phyloP scores from a whole-genome alignment of 2,329 filamentous ascomycete genomes.

The Albifimbria verrucaria region DNA sequence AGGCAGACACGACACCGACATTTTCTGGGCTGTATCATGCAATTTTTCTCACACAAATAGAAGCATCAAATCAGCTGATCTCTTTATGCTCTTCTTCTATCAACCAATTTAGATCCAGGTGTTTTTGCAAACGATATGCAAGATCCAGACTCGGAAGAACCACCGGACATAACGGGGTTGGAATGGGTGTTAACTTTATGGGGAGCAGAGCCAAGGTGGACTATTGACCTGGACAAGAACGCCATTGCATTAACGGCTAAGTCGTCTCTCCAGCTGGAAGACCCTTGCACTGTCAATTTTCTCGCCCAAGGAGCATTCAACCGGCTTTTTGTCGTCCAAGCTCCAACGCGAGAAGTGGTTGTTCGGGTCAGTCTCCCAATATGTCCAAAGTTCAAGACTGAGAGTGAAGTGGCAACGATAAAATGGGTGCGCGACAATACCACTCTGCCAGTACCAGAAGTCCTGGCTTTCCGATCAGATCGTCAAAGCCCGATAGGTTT shows the following conservation, averaged over 20 bases:
- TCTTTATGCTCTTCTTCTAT: neutral
- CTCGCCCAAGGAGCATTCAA: conserved; percentile 18
- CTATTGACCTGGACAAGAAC: conserved; percentile 6
- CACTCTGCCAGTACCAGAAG: conserved; percentile 26
- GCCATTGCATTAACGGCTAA: conserved; percentile 3
- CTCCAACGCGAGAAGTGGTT: conserved; percentile 10
- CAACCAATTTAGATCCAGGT: neutral
- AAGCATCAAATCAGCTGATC: neutral
- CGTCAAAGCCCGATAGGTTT: conserved; percentile 29
- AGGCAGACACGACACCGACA: too few species aligned
- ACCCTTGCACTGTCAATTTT: conserved; percentile 4
- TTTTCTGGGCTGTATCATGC: neutral
- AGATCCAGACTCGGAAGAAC: neutral
- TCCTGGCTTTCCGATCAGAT: conserved; percentile 27
- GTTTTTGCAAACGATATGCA: neutral
- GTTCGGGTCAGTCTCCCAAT: conserved; percentile 35
- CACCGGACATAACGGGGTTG: neutral
- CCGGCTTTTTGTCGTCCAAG: conserved; percentile 16
- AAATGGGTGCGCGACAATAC: conserved; percentile 26
- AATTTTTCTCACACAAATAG: neutral
- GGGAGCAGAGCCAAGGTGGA: conserved; percentile 13
- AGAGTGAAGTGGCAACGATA: conserved; percentile 37
- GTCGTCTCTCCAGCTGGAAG: neutral
- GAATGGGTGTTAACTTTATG: conserved; percentile 1
- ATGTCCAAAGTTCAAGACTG: conserved; percentile 30